Conservation (phyloP, 2,329 filamentous ascomycete species). For the Pyrenochaeta sp. region DNA sequence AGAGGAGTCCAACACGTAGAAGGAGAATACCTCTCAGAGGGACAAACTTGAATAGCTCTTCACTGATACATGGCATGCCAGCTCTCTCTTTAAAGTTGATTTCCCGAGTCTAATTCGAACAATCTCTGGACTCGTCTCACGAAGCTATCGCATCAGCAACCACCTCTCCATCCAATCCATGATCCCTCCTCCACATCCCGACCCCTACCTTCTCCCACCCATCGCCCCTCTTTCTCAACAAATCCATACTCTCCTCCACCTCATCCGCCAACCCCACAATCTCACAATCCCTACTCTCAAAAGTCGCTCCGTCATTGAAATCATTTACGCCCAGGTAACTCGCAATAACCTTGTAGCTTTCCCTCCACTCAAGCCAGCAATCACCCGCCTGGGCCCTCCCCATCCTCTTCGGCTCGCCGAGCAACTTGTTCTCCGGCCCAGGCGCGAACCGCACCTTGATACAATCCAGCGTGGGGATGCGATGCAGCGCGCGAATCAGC, state of each 20-base stretch:
- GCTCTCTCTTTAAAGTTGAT: too few species aligned
- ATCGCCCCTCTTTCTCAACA: conserved; percentile 24
- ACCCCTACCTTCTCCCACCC: conserved; percentile 32
- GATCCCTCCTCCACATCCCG: conserved; percentile 32
- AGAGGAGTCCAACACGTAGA: too few species aligned
- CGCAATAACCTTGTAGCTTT: conserved; percentile 37
- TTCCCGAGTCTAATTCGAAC: too few species aligned
- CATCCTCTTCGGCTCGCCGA: conserved; percentile 47
- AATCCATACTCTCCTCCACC: conserved; percentile 32
- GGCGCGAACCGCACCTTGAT: conserved; percentile 54
- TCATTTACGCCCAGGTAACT: conserved; percentile 30
- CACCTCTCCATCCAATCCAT: conserved; percentile 10
- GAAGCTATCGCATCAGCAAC: background rate
- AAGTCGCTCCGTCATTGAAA: conserved; percentile 27
- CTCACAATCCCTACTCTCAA: conserved; percentile 36
- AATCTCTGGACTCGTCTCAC: too few species aligned
- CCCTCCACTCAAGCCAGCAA: conserved; percentile 49
- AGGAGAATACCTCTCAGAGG: too few species aligned
- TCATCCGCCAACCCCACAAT: conserved; percentile 23
- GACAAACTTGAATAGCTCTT: too few species aligned
- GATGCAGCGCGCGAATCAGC: conserved; percentile 32
- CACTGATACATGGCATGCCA: too few species aligned
- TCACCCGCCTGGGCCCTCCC: conserved; percentile 53
- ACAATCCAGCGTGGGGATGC: conserved; percentile 39
- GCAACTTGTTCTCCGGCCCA: conserved; percentile 46